phyloP scores from a whole-genome alignment of 441 rosid species.

The Aquilaria agallochum region DNA sequence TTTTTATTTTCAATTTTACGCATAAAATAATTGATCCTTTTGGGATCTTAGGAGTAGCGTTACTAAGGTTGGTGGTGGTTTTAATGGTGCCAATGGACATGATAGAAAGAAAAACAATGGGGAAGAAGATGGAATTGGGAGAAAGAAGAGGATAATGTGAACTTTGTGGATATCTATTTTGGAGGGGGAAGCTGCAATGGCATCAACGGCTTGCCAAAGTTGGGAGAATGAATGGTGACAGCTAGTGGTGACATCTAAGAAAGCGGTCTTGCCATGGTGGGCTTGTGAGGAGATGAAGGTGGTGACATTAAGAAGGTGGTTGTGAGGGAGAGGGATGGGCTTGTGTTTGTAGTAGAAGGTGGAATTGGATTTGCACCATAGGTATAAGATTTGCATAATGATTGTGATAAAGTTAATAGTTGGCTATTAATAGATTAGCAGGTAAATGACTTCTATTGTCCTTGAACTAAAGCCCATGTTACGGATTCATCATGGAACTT shows the following conservation, averaged over 20 bases:
- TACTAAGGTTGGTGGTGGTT: conserved; percentile 73
- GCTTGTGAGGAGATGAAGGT: conserved; percentile 79
- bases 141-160: conserved; percentile 77
- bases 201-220: conserved; percentile 73
- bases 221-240: conserved; percentile 52
- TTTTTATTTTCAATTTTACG: too few relatives aligned
- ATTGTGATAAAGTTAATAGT: too few relatives aligned
- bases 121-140: conserved; percentile 74
- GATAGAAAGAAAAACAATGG: conserved; percentile 70
- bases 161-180: conserved; percentile 73
- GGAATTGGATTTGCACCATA: conserved; percentile 35
- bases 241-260: conserved; percentile 83
- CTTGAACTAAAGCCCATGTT: too few relatives aligned
- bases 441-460: too few relatives aligned
- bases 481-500: too few relatives aligned
- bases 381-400: neutral
- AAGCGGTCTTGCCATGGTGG: conserved; percentile 72
- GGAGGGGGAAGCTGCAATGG: conserved; percentile 51
- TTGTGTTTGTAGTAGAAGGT: conserved; percentile 70
- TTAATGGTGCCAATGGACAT: conserved; percentile 88
- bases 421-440: too few relatives aligned
- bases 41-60: too few relatives aligned
- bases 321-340: conserved; percentile 54
- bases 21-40: too few relatives aligned
- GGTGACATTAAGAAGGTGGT: conserved; percentile 56